These are phyloP conservation scores for Mycena vulgaris DNA, from an alignment of 768 basidiomycete genomes.

Conservation along the genomic window DNA sequence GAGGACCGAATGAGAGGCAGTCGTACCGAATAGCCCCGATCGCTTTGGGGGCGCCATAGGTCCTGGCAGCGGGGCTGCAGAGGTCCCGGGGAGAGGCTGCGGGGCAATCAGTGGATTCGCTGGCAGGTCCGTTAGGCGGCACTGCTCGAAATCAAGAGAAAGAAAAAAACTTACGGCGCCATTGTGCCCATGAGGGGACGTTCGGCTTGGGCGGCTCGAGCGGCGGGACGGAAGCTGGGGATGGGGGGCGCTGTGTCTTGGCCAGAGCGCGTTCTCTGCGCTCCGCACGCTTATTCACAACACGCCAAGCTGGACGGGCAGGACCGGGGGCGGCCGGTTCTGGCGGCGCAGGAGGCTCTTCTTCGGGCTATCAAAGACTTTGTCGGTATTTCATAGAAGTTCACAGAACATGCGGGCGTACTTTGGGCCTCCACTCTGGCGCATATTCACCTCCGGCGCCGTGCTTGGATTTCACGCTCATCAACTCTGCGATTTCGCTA, in stretches of 20 bases:
- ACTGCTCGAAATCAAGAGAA: slow-evolving; percentile 6
- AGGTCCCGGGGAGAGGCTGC: slow-evolving; percentile 53
- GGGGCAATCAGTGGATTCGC: slow-evolving; percentile 79
- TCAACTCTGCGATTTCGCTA: slow-evolving; percentile 89
- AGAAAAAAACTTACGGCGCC: slow-evolving; percentile 74
- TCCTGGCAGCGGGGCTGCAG: slow-evolving; percentile 52
- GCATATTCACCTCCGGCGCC: slow-evolving; percentile 85
- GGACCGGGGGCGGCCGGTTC: slow-evolving; percentile 63
- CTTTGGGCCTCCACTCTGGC: slow-evolving; percentile 80
- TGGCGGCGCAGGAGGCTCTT: slow-evolving; percentile 33
- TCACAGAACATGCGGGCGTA: slow-evolving; percentile 46
- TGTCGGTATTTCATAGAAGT: slow-evolving; percentile 17
- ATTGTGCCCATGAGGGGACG: slow-evolving; percentile 87
- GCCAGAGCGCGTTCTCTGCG: slow-evolving; percentile 64
- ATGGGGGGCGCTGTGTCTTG: slow-evolving; percentile 58
- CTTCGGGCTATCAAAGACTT: slow-evolving; percentile 23
- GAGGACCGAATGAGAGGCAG: background rate
- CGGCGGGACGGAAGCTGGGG: slow-evolving; percentile 59
- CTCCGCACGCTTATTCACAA: slow-evolving; percentile 75
- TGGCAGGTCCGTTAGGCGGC: slow-evolving; percentile 46
- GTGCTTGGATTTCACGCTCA: slow-evolving; percentile 88
- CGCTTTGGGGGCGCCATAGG: slow-evolving; percentile 64
- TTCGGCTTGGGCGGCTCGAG: slow-evolving; percentile 65
- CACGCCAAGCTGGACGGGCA: slow-evolving; percentile 82
- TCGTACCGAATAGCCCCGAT: slow-evolving; percentile 77